These are phyloP conservation scores for Coniferiporia sulphurascens DNA, from an alignment of 1,284 basidiomycete genomes.

Conservation along the genomic window DNA sequence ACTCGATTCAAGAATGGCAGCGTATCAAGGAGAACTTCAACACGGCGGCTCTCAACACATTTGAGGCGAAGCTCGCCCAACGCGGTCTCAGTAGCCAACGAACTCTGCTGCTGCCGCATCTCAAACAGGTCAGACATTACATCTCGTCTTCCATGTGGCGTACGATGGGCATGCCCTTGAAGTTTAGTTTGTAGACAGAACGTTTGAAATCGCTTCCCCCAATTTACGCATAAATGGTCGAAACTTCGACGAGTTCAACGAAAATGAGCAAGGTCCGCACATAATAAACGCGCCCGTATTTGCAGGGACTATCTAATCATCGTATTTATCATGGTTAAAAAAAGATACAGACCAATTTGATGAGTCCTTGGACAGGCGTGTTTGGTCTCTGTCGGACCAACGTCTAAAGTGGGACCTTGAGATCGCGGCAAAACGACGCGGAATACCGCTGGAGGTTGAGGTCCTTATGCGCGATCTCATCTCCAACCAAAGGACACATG, in stretches of 20 bases:
- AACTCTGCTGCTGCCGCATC: constrained; percentile 41
- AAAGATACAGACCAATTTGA: constrained; percentile 75
- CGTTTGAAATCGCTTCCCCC: constrained; percentile 58
- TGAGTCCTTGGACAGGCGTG: constrained; percentile 68
- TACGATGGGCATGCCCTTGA: neutral
- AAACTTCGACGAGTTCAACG: constrained; percentile 61
- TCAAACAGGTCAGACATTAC: constrained; percentile 41
- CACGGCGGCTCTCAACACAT: constrained; percentile 35
- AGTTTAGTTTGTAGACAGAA: constrained; percentile 51
- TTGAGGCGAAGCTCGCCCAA: constrained; percentile 40
- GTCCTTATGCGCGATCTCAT: constrained; percentile 44
- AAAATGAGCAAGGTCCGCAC: constrained; percentile 47
- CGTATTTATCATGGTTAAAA: constrained; percentile 3
- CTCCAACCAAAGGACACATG: constrained; percentile 33
- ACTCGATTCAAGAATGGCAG: constrained; percentile 57
- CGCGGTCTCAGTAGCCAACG: constrained; percentile 34
- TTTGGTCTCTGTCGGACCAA: constrained; percentile 67
- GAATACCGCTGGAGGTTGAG: constrained; percentile 48
- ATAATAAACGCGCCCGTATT: neutral
- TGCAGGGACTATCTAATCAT: neutral
- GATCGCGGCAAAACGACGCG: constrained; percentile 57
- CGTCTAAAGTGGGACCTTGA: constrained; percentile 62
- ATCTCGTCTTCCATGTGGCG: neutral
- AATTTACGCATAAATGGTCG: constrained; percentile 79
- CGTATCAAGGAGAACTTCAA: constrained; percentile 49